Evolutionary conservation across 495 filamentous ascomycete genomes (phyloP).

Genomic region (Stereocaulon alpinum): DNA sequence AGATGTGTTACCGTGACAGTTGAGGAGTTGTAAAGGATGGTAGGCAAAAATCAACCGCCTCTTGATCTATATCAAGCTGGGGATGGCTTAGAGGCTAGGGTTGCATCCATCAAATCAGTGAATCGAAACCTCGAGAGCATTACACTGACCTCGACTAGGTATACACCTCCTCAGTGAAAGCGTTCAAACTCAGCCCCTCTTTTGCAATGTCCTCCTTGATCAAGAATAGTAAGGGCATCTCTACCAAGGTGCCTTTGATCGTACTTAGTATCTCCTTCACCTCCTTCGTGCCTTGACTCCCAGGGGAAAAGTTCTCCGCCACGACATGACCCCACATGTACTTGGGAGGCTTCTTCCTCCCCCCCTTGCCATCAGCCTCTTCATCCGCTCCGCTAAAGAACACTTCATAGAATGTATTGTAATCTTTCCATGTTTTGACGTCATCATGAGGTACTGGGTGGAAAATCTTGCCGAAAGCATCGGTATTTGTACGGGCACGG

Average conservation of each 20-base stretch:
- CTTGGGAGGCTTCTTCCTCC: conserved; percentile 34
- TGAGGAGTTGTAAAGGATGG: too few species aligned
- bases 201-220: conserved; percentile 80
- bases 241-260: conserved; percentile 71
- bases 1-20: too few species aligned
- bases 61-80: too few species aligned
- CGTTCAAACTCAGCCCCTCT: conserved; percentile 70
- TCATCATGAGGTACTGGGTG: conserved; percentile 76
- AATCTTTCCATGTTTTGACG: conserved; percentile 73
- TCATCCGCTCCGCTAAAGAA: conserved; percentile 53
- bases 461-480: conserved; percentile 78
- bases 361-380: conserved; percentile 34
- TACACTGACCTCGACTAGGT: conserved; percentile 38
- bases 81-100: too few species aligned
- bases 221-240: conserved; percentile 89
- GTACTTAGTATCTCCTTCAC: conserved; percentile 72
- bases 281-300: conserved; percentile 51
- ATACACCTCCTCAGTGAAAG: conserved; percentile 73
- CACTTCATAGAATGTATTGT: conserved; percentile 70
- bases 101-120: too few species aligned
- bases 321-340: conserved; percentile 82
- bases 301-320: conserved; percentile 59
- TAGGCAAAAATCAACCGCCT: too few species aligned
- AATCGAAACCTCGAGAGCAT: too few species aligned
- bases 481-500: conserved; percentile 69